A percentile compares a stretch with the other conserved stretches of the same genome.
phyloP scores from a whole-genome alignment of 441 rosid genomes.

The Mallotus repandus region DNA sequence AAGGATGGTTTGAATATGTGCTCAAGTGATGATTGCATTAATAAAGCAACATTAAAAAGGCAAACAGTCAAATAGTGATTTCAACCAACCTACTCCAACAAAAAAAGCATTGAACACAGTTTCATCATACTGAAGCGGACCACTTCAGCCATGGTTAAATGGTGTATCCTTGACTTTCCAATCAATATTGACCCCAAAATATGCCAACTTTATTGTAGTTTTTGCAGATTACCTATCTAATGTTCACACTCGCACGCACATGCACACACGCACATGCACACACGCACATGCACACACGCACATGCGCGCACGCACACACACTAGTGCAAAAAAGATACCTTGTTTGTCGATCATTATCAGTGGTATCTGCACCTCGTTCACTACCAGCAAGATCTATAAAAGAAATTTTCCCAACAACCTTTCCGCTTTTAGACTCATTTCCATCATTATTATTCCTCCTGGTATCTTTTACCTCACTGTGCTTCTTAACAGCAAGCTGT shows the following conservation, averaged over 20 bases:
- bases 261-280: too few relatives aligned
- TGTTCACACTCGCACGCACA: too few relatives aligned
- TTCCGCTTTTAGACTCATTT: constrained; percentile 73
- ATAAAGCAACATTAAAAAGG: background rate
- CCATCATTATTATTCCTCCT: constrained; percentile 75
- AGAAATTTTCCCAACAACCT: constrained; percentile 94
- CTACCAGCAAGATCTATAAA: constrained; percentile 99
- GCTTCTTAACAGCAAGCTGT: constrained; percentile 94
- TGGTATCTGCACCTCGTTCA: constrained; percentile 99
- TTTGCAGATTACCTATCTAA: background rate
- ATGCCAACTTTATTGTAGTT: background rate
- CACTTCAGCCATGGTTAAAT: too few relatives aligned
- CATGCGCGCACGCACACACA: too few relatives aligned
- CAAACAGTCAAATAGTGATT: background rate
- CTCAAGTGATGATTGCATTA: background rate
- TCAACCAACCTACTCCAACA: background rate
- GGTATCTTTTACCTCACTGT: constrained; percentile 77
- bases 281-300: too few relatives aligned
- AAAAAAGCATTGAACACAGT: background rate
- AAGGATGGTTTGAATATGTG: background rate
- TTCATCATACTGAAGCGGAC: background rate
- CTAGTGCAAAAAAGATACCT: constrained; percentile 42
- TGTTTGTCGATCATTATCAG: constrained; percentile 95
- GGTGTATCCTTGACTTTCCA: background rate
- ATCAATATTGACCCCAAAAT: background rate